Conservation (phyloP, 1,284 basidiomycete species). For the Leccinum angustisporum region DNA sequence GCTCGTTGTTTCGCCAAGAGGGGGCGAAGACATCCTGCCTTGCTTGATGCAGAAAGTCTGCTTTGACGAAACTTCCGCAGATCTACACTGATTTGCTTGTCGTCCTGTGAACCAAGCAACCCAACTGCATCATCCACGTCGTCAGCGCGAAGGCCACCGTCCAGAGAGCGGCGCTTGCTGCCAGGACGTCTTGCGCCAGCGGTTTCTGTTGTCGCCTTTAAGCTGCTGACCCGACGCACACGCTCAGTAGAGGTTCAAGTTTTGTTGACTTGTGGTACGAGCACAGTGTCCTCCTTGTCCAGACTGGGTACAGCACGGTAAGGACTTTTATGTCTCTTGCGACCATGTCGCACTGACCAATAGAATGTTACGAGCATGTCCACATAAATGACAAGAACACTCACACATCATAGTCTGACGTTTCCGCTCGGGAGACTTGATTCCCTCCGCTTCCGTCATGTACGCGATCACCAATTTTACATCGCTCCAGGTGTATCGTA, state of each 20-base stretch:
- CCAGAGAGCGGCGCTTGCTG: constrained; percentile 4
- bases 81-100: background rate
- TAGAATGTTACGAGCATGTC: too few relatives aligned
- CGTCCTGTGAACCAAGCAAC: background rate
- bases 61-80: background rate
- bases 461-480: constrained; percentile 70
- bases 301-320: background rate
- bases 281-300: background rate
- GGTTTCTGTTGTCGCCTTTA: background rate
- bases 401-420: constrained; percentile 25
- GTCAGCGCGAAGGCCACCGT: background rate
- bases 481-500: constrained; percentile 80
- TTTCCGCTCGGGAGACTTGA: constrained; percentile 62
- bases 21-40: background rate
- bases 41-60: background rate
- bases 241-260: background rate
- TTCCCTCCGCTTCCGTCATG: constrained; percentile 59
- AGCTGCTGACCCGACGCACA: constrained; percentile 1
- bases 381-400: too few relatives aligned
- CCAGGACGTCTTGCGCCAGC: background rate
- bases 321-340: constrained; percentile 14
- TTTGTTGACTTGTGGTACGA: background rate
- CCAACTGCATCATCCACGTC: background rate
- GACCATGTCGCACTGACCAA: too few relatives aligned
- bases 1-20: background rate